phyloP scores from a whole-genome alignment of 192 early-diverging fungal genomes.

The Borealophlyctis nickersoniae region DNA sequence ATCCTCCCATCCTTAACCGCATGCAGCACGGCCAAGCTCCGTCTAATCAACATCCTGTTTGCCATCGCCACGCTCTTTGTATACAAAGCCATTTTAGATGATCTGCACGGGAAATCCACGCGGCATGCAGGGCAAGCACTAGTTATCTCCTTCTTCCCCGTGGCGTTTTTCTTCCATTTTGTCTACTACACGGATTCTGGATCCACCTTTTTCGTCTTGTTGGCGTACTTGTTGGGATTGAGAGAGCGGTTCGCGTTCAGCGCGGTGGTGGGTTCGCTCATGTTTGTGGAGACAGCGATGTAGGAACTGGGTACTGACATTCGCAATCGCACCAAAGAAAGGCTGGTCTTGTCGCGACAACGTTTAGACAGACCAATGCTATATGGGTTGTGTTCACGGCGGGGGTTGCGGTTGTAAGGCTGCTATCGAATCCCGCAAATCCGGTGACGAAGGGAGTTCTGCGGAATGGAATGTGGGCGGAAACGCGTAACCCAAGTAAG shows the following conservation, averaged over 20 bases:
- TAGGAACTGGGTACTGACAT: background rate
- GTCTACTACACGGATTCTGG: slow-evolving; percentile 93
- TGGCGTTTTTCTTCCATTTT: slow-evolving; percentile 79
- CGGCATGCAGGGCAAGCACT: slow-evolving; percentile 9
- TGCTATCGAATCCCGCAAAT: slow-evolving; percentile 17
- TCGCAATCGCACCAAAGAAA: slow-evolving; percentile 4
- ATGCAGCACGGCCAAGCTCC: slow-evolving; percentile 27
- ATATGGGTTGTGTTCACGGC: slow-evolving; percentile 80
- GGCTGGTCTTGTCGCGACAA: slow-evolving; percentile 32
- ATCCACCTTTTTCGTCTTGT: slow-evolving; percentile 75
- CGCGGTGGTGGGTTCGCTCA: slow-evolving; percentile 53
- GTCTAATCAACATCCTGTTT: slow-evolving; percentile 70
- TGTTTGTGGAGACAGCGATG: background rate
- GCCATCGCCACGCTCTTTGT: slow-evolving; percentile 19
- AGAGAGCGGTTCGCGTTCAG: slow-evolving; percentile 44
- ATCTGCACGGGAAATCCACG: slow-evolving; percentile 13
- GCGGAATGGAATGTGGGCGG: no score
- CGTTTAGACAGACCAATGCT: slow-evolving; percentile 90
- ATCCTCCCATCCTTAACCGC: background rate
- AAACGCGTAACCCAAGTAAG: no score
- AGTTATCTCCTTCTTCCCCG: slow-evolving; percentile 66
- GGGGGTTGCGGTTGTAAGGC: slow-evolving; percentile 16
- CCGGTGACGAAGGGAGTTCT: slow-evolving; percentile 20
- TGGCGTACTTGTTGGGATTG: slow-evolving; percentile 57
- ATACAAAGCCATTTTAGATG: slow-evolving; percentile 4